These are phyloP conservation scores for Proliferodiscus dingleyae DNA, from an alignment of 2,329 filamentous ascomycete genomes.

Conservation along the genomic window DNA sequence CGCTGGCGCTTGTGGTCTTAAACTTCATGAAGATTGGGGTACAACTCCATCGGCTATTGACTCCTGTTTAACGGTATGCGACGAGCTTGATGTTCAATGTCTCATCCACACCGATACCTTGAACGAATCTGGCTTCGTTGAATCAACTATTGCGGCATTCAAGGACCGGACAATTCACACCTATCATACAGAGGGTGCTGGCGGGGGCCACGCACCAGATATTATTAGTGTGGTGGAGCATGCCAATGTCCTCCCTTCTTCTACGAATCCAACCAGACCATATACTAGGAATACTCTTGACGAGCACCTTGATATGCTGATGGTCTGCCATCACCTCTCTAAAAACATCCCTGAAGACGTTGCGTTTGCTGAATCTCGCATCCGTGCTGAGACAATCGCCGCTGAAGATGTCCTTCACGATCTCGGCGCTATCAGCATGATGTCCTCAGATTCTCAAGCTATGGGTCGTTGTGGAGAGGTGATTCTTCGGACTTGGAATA, in stretches of 20 bases:
- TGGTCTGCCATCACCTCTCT: constrained; percentile 94
- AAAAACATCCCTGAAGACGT: constrained; percentile 94
- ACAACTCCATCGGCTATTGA: constrained; percentile 88
- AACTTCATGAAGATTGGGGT: constrained; percentile 96
- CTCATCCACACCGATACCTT: constrained; percentile 94
- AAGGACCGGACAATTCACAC: constrained; percentile 87
- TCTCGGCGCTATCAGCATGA: constrained; percentile 93
- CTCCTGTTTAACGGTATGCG: constrained; percentile 76
- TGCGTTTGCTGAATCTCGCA: constrained; percentile 89
- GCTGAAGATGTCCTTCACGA: constrained; percentile 96
- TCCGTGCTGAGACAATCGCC: constrained; percentile 92
- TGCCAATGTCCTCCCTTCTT: constrained; percentile 80
- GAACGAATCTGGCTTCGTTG: constrained; percentile 96
- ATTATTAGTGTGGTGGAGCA: constrained; percentile 93
- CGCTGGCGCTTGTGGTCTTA: constrained; percentile 84
- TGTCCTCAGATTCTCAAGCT: constrained; percentile 91
- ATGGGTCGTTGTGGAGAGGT: constrained; percentile 97
- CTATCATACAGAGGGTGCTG: constrained; percentile 94
- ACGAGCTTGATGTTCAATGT: constrained; percentile 87
- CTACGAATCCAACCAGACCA: constrained; percentile 87
- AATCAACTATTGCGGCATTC: constrained; percentile 82
- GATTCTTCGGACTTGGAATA: constrained; percentile 90
- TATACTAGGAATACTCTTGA: constrained; percentile 90
- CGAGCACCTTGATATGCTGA: constrained; percentile 96
- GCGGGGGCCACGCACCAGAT: constrained; percentile 90